Evolutionary conservation across 2,329 filamentous ascomycete species (phyloP).

Genomic region (Apiospora arundinis): DNA sequence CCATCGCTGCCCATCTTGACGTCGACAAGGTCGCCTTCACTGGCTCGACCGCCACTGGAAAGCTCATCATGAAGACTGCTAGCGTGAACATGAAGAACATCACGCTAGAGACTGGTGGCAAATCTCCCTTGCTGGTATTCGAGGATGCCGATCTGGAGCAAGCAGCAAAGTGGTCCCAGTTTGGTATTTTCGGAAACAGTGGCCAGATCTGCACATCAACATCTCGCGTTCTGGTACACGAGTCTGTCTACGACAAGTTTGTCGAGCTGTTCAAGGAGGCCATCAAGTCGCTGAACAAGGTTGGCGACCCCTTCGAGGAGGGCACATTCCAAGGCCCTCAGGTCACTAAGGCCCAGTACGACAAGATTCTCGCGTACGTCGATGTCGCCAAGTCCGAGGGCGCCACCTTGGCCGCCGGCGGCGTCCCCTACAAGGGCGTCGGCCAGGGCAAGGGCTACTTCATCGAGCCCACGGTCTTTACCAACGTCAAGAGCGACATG

Average conservation of each 20-base stretch:
- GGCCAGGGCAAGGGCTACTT: constrained; percentile 52
- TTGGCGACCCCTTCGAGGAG: constrained; percentile 74
- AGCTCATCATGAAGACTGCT: constrained; percentile 78
- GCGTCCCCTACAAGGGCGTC: constrained; percentile 42
- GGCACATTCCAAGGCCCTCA: constrained; percentile 78
- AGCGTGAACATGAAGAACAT: constrained; percentile 70
- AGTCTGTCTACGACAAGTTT: constrained; percentile 67
- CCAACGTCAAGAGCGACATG: constrained; percentile 49
- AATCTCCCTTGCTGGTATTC: constrained; percentile 69
- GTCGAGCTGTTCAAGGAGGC: constrained; percentile 65
- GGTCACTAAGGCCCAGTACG: constrained; percentile 73
- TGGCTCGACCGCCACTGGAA: constrained; percentile 74
- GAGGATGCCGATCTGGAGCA: constrained; percentile 70
- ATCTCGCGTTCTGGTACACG: constrained; percentile 69
- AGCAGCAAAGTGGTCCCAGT: constrained; percentile 65
- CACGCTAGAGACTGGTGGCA: constrained; percentile 71
- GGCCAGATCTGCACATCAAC: constrained; percentile 72
- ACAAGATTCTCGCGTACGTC: constrained; percentile 73
- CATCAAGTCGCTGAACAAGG: constrained; percentile 59
- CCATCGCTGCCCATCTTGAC: constrained; percentile 69
- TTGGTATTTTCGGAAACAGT: constrained; percentile 63
- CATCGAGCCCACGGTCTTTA: constrained; percentile 54
- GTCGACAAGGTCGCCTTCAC: constrained; percentile 84
- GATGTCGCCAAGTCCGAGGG: constrained; percentile 73
- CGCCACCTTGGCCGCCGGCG: constrained; percentile 70